Percentiles rank a stretch among this genome's conserved stretches.
phyloP scores from a whole-genome alignment of 345 rosid species.

The Orychophragmus violaceus region DNA sequence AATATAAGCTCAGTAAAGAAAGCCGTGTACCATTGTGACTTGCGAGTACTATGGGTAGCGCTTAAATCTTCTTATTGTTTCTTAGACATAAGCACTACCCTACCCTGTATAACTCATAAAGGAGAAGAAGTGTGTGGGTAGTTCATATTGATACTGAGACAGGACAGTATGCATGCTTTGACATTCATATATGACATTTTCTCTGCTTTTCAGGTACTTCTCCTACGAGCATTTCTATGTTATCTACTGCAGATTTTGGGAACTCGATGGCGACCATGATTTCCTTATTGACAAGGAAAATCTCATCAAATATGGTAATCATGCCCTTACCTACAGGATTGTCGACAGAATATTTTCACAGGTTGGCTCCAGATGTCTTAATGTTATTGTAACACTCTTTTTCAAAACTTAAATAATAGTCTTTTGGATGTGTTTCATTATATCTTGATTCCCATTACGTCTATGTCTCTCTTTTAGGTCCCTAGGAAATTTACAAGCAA shows the following conservation, averaged over 20 bases:
- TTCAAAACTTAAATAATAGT: background rate
- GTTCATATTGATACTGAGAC: background rate
- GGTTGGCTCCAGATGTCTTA: constrained; percentile 42
- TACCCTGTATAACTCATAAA: background rate
- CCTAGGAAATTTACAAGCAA: constrained; percentile 68
- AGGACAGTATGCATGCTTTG: background rate
- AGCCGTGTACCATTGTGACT: background rate
- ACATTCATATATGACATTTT: background rate
- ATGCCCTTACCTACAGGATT: constrained; percentile 82
- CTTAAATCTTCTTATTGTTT: background rate
- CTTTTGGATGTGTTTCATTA: background rate
- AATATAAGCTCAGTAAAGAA: background rate
- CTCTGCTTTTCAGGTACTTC: constrained; percentile 59
- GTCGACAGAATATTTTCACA: constrained; percentile 85
- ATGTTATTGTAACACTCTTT: constrained; percentile 21
- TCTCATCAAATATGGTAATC: constrained; percentile 72
- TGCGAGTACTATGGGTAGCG: background rate
- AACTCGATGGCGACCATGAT: constrained; percentile 79
- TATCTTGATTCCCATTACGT: background rate
- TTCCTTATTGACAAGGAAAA: constrained; percentile 75
- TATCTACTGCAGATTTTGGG: constrained; percentile 83
- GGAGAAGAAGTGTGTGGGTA: background rate
- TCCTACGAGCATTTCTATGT: constrained; percentile 89
- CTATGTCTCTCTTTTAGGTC: constrained; percentile 38
- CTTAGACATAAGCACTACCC: background rate